A percentile compares a stretch with the other conserved stretches of the same genome.
Conservation (phyloP, 345 rosid genomes). For the Populus pruinosa region DNA sequence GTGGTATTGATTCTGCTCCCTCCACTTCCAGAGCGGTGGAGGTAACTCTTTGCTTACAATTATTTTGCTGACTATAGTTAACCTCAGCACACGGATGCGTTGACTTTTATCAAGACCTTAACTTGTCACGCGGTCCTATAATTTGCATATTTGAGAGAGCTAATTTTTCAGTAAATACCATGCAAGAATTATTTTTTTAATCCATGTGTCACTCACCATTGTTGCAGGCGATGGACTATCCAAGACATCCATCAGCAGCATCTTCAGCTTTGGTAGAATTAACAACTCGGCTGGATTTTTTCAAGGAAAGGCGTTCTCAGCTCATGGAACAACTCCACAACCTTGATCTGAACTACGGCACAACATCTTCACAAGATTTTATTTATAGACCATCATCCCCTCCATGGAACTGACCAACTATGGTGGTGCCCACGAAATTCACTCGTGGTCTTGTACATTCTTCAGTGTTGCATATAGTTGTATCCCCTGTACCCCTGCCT, state of each 20-base stretch:
- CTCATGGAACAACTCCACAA: slow-evolving; percentile 97
- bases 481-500: slow-evolving; percentile 9
- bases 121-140: neutral
- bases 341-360: slow-evolving; percentile 86
- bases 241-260: slow-evolving; percentile 74
- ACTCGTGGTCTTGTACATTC: slow-evolving; percentile 48
- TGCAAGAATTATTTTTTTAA: neutral
- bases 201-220: neutral
- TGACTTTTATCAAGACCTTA: neutral
- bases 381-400: slow-evolving; percentile 84
- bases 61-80: neutral
- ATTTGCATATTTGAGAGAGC: neutral
- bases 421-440: neutral
- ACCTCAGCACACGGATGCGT: neutral
- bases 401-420: slow-evolving; percentile 63
- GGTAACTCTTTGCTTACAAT: slow-evolving; percentile 39
- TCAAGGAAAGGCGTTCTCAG: slow-evolving; percentile 97
- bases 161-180: too few species aligned
- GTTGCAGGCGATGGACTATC: slow-evolving; percentile 66
- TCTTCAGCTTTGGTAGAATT: slow-evolving; percentile 90
- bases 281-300: slow-evolving; percentile 94
- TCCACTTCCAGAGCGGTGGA: slow-evolving; percentile 80
- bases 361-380: slow-evolving; percentile 74
- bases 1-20: slow-evolving; percentile 66
- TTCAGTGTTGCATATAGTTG: slow-evolving; percentile 42